phyloP scores from a whole-genome alignment of 2,329 filamentous ascomycete genomes.

The Ophiostoma perfectum region DNA sequence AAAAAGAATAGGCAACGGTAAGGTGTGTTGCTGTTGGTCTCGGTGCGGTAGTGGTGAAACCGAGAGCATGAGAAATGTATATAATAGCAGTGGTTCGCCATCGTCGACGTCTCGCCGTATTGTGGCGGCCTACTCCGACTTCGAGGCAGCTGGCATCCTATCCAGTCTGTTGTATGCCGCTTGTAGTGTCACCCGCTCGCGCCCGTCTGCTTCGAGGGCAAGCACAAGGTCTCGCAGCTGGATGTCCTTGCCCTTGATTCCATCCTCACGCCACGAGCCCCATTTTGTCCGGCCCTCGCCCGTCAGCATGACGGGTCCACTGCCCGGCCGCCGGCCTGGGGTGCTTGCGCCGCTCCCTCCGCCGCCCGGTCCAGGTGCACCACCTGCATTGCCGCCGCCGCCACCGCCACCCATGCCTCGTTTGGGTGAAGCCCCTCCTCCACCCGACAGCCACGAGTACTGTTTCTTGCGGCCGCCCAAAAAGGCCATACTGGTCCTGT shows the following conservation, averaged over 20 bases:
- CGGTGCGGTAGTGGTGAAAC: too few relatives aligned
- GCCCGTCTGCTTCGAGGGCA: constrained; percentile 71
- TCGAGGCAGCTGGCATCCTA: constrained; percentile 25
- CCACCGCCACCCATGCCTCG: constrained; percentile 34
- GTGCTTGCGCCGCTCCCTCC: constrained; percentile 5
- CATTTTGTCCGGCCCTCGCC: constrained; percentile 57
- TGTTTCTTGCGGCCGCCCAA: constrained; percentile 61
- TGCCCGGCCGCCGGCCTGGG: constrained; percentile 29
- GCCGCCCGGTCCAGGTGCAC: not conserved
- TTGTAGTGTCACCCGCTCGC: constrained; percentile 57
- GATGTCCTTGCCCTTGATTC: constrained; percentile 68
- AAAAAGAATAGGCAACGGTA: too few relatives aligned
- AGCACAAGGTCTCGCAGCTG: constrained; percentile 78
- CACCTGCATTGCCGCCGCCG: constrained; percentile 18
- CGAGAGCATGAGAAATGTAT: too few relatives aligned
- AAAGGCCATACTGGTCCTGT: constrained; percentile 68
- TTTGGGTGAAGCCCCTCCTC: constrained; percentile 35
- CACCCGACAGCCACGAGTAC: constrained; percentile 69
- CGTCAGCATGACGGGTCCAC: constrained; percentile 43
- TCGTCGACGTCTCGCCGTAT: too few relatives aligned
- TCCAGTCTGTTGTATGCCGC: constrained; percentile 51
- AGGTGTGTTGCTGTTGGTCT: too few relatives aligned
- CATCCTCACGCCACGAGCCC: constrained; percentile 74
- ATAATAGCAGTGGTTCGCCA: too few relatives aligned
- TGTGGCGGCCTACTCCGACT: constrained; percentile 11